Evolutionary conservation across 345 rosid species (phyloP).

Genomic region (Salix suchowensis): DNA sequence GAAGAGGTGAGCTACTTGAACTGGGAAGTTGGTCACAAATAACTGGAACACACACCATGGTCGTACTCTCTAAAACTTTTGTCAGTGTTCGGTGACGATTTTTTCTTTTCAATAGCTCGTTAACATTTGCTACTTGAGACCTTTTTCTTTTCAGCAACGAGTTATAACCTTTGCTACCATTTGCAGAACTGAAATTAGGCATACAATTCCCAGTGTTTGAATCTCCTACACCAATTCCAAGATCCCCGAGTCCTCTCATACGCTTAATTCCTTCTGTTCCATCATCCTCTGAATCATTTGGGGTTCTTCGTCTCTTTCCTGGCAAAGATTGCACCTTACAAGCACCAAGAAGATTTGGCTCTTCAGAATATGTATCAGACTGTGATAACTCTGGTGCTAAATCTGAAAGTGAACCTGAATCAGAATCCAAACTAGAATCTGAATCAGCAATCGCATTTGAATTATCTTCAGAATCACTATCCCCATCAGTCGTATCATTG

Average conservation of each 20-base stretch:
- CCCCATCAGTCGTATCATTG: conserved; percentile 34
- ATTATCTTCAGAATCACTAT: conserved; percentile 37
- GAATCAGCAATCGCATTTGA: conserved; percentile 14
- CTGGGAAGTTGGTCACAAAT: conserved; percentile 54
- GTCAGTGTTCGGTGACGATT: conserved; percentile 77
- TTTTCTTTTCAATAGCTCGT: conserved; percentile 62
- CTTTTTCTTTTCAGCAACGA: conserved; percentile 58
- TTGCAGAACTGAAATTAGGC: conserved; percentile 46
- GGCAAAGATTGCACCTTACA: conserved; percentile 45
- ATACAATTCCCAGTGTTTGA: conserved; percentile 38
- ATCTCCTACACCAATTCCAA: conserved; percentile 60
- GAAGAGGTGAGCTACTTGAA: conserved; percentile 42
- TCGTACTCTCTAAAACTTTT: conserved; percentile 85
- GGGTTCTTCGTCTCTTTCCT: conserved; percentile 77
- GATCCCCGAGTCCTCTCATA: conserved; percentile 96
- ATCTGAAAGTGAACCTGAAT: conserved; percentile 2
- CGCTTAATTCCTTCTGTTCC: conserved; percentile 90
- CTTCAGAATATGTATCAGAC: conserved; percentile 66
- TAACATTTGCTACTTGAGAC: conserved; percentile 54
- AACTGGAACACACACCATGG: conserved; percentile 74
- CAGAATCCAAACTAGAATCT: conserved; percentile 8
- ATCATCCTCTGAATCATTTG: conserved; percentile 97
- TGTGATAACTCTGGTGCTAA: conserved; percentile 64
- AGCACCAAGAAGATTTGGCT: conserved; percentile 41
- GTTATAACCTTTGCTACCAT: conserved; percentile 45